Evolutionary conservation across 2,329 filamentous ascomycete species (phyloP), one percentile per base, ranked within the genome.

Genomic region (Claviceps quebecensis): DNA sequence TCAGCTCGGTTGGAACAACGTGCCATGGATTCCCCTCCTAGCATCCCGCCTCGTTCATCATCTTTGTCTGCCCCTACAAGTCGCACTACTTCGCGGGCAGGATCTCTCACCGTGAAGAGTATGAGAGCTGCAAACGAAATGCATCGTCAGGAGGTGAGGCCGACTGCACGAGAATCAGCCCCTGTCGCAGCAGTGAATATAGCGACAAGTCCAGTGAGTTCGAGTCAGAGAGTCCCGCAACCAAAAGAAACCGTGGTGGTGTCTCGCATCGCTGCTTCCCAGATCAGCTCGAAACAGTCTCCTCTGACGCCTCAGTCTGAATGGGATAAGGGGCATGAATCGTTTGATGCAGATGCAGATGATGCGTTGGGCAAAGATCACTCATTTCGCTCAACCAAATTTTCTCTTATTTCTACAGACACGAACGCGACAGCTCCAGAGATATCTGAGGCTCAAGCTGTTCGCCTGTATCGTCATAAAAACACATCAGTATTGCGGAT

Each of bases 41-140:
- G 68, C 7, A 73, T 83, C 36, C 80, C 80, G 1, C 61, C 67
- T 37, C 73, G 80, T 44, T 73, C 73, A 41, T 82, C 80, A 1
- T 83, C 80, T 14, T 67, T 83, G 7, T 83, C 80, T 3, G 79
- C 79, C 1, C 76, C 78, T 2, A 81, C 78, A 1, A 83, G 78
- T 59, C 71, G 76, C 41, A 80, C 80, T 56, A 68, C 62, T 5
- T 79, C 76, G 11, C 67, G 77, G 22, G 19, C 54, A 8, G 54
- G 1, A 7, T 55, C 55, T 41, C 34, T 56, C 22, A 56, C 78
- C 5, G 67, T 75, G 0, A 78, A 80, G 52, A 83, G 78, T 56
- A 62, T 81, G 38, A 73, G 73, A 52, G 72, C 76, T n/a, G 76
- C 78, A 54, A 75, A 77, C 56, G 68, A 67, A 57, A 59, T 56